Base-by-base conservation (phyloP, 164 flowering plant species). In the Litsea cubeba region DNA sequence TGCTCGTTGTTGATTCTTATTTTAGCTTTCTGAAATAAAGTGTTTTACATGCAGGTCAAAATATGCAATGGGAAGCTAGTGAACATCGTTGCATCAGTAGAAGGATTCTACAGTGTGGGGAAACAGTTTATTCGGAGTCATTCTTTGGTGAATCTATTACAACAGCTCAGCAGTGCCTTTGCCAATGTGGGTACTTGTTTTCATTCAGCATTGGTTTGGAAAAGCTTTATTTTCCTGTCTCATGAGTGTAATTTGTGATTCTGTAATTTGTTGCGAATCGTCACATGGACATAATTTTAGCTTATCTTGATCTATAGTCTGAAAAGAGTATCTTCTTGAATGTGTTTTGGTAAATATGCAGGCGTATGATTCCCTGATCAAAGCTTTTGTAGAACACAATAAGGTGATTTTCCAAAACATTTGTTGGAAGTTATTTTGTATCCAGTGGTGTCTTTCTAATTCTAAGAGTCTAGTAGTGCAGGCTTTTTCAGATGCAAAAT, bases 351-450 rank as follows among this genome's bases (percentile, higher is more conserved):
- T 72, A n/a, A n/a, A 26, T 60, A 28, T 87, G 85, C 96, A 95
- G 99, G 95, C 98, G 24, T 93, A 93, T 83, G 94, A 87, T 28
- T 84, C 95, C 46, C 83, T 95, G 66, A 89, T 91, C 90, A 93
- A 89, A 75, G 97, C 99, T 73, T 95, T 88, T 80, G 74, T 84
- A 24, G 99, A 95, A 24, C 98, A 85, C 84, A 93, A 95, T 80
- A 95, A 93, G 99, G 98, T 90, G 72, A 84, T 23, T 15, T 23
- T 74, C 14, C 25, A n/a, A 50, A 51, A 70, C 62, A 28, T 12
- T 51, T 50, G 10, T 66, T 66, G 40, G 24, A 23, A 14, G 40
- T 26, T 70, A 50, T 54, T 8, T 23, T 54, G n/a, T 3, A 54
- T 54, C n/a, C n/a, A 54, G 20, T 20, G 17, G 6, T 26, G 46